Evolutionary conservation across 2,329 filamentous ascomycete species (phyloP).

Genomic region (Curvularia lunata): DNA sequence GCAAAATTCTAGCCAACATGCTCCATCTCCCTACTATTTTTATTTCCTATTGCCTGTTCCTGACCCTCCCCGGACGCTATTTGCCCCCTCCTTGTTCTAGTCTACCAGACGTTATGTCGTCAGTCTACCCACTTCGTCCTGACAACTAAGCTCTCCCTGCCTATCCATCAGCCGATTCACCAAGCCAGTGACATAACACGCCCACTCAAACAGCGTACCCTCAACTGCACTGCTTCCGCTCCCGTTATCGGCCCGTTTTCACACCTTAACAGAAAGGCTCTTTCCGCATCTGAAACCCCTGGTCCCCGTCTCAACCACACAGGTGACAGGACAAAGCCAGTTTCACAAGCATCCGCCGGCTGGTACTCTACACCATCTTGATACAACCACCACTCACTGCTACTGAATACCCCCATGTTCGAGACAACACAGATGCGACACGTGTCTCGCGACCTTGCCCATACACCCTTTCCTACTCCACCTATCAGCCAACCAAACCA

Average conservation of each 20-base stretch:
- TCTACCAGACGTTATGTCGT: neutral
- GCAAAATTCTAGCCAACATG: neutral
- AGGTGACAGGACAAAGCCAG: conserved; percentile 3
- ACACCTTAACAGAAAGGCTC: conserved; percentile 1
- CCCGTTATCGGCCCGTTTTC: conserved; percentile 11
- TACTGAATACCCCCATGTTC: neutral
- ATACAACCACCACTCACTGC: conserved; percentile 2
- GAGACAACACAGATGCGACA: conserved; percentile 10
- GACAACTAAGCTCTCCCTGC: neutral
- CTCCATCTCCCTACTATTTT: conserved; percentile 1
- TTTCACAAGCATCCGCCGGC: conserved; percentile 5
- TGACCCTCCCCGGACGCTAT: neutral
- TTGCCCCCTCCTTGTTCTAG: neutral
- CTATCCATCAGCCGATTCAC: neutral
- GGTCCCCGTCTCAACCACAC: conserved; percentile 9
- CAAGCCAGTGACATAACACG: neutral
- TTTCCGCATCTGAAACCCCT: conserved; percentile 7
- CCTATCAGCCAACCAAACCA: neutral
- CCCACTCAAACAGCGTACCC: neutral
- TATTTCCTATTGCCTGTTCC: conserved; percentile 2
- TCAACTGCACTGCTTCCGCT: neutral
- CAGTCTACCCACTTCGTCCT: neutral
- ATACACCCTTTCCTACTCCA: neutral
- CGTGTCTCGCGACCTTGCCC: conserved; percentile 5
- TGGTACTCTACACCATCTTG: neutral